Base-by-base conservation (phyloP, 2,329 filamentous ascomycete species). In the Beauveria brongniartii region DNA sequence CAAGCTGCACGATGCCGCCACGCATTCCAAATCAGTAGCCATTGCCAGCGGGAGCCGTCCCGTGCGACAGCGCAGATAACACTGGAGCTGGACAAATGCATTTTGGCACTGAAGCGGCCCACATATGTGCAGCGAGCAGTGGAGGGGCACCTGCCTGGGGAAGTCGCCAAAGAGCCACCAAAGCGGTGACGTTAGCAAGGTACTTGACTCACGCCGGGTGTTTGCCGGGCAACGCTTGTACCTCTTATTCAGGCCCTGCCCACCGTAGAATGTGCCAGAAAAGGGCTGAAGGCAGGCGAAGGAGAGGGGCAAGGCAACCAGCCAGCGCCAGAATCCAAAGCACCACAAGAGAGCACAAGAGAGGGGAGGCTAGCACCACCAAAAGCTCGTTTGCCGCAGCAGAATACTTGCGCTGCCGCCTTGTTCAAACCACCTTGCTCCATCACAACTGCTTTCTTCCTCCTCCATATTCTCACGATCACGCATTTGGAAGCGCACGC, bases 241-340 rank as follows among this genome's bases (percentile, higher is more conserved):
- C 52, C 34, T 30, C 16, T 24, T 55, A 16, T 12, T 28, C 34
- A 16, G 20, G 16, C 50, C 20, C 44, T 51, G 43, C 26, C 40
- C 22, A 34, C 59, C 52, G 53, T 61, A 20, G 59, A 61, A 61
- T 14, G 59, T 61, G 59, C 53, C 59, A 61, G 59, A 61, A 61
- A 60, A 51, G 51, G 24, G 59, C 53, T 55, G 52, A 61, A 55
- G 50, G 51, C 22, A 41, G 43, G 41, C 41, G 30, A 30, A 41
- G 50, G 50, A 40, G 56, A 53, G 50, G 58, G 58, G 43, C 48
- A 54, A 59, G 50, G 51, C 41, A 41, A 16, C 40, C 43, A 24
- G 40, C 28, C n/a, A 37, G 34, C 47, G 34, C 16, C 44, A 41
- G 14, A n/a, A 20, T 16, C 41, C 10, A 34, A 26, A 34, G 44